phyloP scores from a whole-genome alignment of 805 yeast genomes.

The Saccharomycopsis malanga region DNA sequence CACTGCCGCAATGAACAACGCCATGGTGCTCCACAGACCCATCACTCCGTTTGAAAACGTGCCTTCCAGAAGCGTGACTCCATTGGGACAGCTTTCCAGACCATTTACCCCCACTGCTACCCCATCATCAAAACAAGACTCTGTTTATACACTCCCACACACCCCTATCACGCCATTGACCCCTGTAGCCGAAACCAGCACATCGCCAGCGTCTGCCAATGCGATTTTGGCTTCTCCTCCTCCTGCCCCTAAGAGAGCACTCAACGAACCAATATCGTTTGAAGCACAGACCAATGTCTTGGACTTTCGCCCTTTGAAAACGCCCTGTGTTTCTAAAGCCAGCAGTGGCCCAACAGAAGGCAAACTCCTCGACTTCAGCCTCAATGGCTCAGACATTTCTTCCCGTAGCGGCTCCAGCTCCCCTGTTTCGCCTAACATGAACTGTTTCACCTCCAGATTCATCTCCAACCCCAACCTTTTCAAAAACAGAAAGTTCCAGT shows the following conservation, averaged over 20 bases:
- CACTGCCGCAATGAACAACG: slow-evolving; percentile 9
- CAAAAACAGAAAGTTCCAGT: slow-evolving; percentile 20
- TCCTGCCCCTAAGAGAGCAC: not conserved
- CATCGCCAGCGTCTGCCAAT: too few species aligned
- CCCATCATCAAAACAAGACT: slow-evolving; percentile 1
- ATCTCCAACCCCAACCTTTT: slow-evolving; percentile 19
- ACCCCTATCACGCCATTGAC: slow-evolving; percentile 13
- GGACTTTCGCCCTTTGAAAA: slow-evolving; percentile 21
- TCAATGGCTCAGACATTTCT: not conserved
- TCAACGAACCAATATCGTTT: slow-evolving; percentile 59
- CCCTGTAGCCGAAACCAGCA: too few species aligned
- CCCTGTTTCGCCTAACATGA: too few species aligned
- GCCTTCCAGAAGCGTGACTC: slow-evolving; percentile 4
- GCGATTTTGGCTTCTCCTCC: slow-evolving; percentile 5
- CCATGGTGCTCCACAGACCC: slow-evolving; percentile 12
- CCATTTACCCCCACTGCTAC: slow-evolving; percentile 14
- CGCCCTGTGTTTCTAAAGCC: too few species aligned
- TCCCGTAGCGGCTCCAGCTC: too few species aligned
- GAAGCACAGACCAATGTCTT: slow-evolving; percentile 68
- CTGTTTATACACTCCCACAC: slow-evolving; percentile 3
- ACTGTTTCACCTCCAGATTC: slow-evolving; percentile 20
- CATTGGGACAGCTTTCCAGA: slow-evolving; percentile 1
- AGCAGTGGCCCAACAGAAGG: too few species aligned
- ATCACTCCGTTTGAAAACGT: slow-evolving; percentile 15
- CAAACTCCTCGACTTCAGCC: slow-evolving; percentile 15